These are phyloP conservation scores for Brassica napus DNA, from an alignment of 345 rosid genomes.

Conservation along the genomic window Da-Ae NC_063445.1:56669001-56669500, in stretches of 20 bases:
- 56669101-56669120: not conserved
- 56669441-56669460: not conserved
- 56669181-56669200: not conserved
- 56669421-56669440: not conserved
- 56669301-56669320: not conserved
- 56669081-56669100: not conserved
- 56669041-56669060: not conserved
- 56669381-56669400: not conserved
- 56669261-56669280: not conserved
- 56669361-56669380: not conserved
- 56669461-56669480: not conserved
- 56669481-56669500: not conserved
- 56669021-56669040: not conserved
- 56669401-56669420: not conserved
- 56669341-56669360: not conserved
- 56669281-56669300: not conserved
- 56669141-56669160: not conserved
- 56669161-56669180: not conserved
- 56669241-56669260: not conserved
- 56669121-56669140: not conserved
- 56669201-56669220: not conserved
- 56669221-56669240: not conserved
- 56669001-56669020: not conserved
- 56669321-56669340: not conserved
- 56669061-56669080: not conserved